These are phyloP conservation scores for Exophiala mesophila DNA, from an alignment of 2,329 filamentous ascomycete genomes.

Conservation along the genomic window DNA sequence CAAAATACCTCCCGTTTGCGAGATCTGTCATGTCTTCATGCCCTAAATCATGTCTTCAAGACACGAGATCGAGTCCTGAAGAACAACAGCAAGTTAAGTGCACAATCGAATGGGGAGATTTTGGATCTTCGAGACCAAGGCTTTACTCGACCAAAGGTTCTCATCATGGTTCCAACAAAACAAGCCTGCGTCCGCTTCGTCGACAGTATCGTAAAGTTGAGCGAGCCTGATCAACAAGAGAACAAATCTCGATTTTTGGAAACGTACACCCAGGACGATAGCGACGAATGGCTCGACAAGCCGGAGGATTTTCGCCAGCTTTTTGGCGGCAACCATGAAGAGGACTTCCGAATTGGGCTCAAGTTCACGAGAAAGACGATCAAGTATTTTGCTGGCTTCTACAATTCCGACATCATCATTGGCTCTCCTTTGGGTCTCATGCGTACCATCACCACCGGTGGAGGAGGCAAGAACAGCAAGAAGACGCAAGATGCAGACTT, in stretches of 20 bases:
- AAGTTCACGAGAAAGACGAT: constrained; percentile 96
- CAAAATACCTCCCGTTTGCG: constrained; percentile 65
- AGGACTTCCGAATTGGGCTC: constrained; percentile 92
- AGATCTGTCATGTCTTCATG: constrained; percentile 72
- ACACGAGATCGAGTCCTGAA: constrained; percentile 89
- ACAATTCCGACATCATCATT: constrained; percentile 91
- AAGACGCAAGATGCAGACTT: constrained; percentile 74
- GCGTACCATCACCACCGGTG: constrained; percentile 73
- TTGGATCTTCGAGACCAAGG: constrained; percentile 81
- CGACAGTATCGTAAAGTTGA: constrained; percentile 69
- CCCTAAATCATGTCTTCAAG: constrained; percentile 88
- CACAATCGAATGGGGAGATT: constrained; percentile 60
- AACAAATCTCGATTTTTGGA: constrained; percentile 91
- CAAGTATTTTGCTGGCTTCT: constrained; percentile 93
- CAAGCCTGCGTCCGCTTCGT: constrained; percentile 77
- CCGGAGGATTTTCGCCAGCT: constrained; percentile 83
- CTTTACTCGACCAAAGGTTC: constrained; percentile 87
- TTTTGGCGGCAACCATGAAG: constrained; percentile 92
- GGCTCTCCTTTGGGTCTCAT: constrained; percentile 85
- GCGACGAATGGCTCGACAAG: constrained; percentile 63
- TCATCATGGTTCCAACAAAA: constrained; percentile 84
- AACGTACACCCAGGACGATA: constrained; percentile 65
- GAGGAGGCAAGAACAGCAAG: constrained; percentile 45
- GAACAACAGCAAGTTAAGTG: constrained; percentile 75
- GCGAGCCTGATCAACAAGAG: constrained; percentile 83